Base-by-base conservation (phyloP, 306 rosid species). In the Rosa persica region DNA sequence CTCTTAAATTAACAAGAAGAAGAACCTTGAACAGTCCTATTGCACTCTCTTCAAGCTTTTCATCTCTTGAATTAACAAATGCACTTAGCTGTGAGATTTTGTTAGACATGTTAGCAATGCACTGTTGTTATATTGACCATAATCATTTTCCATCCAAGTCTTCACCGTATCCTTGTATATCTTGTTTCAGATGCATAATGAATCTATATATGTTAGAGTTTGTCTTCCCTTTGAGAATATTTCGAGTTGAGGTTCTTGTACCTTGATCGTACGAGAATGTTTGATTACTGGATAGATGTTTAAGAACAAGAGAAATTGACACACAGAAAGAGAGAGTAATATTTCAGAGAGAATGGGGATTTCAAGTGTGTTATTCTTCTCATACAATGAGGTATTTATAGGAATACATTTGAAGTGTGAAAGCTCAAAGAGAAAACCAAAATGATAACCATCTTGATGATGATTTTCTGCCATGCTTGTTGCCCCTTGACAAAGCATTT, bases 261-360 rank as follows among this genome's bases (percentile, higher is more conserved):
- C n/a, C 43, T 65, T 30, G 39, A 44, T 69, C 51, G n/a, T 69
- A 57, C 34, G 23, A 69, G 74, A 69, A 69, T 44, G 51, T 70
- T 23, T 46, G 40, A 3, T 22, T 44, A 8, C 39, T 69, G 6
- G 39, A 43, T n/a, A n/a, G n/a, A n/a, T n/a, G n/a, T n/a, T n/a
- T n/a, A n/a, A n/a, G n/a, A n/a, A n/a, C n/a, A n/a, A n/a, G n/a
- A n/a, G n/a, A n/a, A n/a, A n/a, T n/a, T n/a, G n/a, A n/a, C n/a
- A n/a, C n/a, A n/a, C n/a, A n/a, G n/a, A n/a, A n/a, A n/a, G n/a
- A n/a, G n/a, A n/a, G n/a, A n/a, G n/a, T n/a, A n/a, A n/a, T n/a
- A n/a, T n/a, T n/a, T n/a, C n/a, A n/a, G n/a, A n/a, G n/a, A n/a
- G n/a, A n/a, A n/a, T n/a, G n/a, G n/a, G n/a, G n/a, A n/a, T n/a